Evolutionary conservation across 768 basidiomycete species (phyloP), one percentile per base, ranked within the genome.

Genomic region (Termitomyces sp.): DNA sequence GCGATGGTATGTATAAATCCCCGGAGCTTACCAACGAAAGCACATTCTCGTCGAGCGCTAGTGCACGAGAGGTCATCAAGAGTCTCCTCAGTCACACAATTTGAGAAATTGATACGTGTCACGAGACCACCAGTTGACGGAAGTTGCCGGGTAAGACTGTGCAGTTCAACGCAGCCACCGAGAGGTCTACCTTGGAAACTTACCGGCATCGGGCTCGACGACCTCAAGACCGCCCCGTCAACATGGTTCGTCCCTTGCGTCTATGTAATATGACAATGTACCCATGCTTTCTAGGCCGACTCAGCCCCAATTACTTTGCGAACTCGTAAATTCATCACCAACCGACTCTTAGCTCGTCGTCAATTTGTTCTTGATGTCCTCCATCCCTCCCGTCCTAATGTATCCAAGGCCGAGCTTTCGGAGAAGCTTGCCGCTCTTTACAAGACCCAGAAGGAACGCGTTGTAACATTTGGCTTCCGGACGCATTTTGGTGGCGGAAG

Each of bases 311-410:
- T 99, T 65, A 99, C 97, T 64, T 82, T 99, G 71, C 92, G 97
- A 68, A 97, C 97, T 54, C 91, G 95, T 74, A 98, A 99, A 82
- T 98, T 98, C 81, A 91, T 98, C 75, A 97, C 95, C 71, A 99
- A 99, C 84, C 93, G 94, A 59, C 89, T 99, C 63, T 80, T 99
- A 50, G 86, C 91, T 65, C 91, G 97, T 66, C 91, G 92, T 68
- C 97, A 98, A 81, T 95, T 98, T 69, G 82, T 98, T 65, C 82
- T 98, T 63, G 94, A 95, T 65, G 83, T 96, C 64, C 85, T 97
- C 64, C 97, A 99, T 77, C 96, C 96, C n/a, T 87, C 84, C 55
- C 91, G 94, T 56, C 74, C 97, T 59, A 98, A 95, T 72, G 91
- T 98, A 70, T 87, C 96, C 68, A 93, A 91, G 76, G 75, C 83